Evolutionary conservation across 176 grass and related monocot species (phyloP).

Genomic region (Luzula sylvatica): DNA sequence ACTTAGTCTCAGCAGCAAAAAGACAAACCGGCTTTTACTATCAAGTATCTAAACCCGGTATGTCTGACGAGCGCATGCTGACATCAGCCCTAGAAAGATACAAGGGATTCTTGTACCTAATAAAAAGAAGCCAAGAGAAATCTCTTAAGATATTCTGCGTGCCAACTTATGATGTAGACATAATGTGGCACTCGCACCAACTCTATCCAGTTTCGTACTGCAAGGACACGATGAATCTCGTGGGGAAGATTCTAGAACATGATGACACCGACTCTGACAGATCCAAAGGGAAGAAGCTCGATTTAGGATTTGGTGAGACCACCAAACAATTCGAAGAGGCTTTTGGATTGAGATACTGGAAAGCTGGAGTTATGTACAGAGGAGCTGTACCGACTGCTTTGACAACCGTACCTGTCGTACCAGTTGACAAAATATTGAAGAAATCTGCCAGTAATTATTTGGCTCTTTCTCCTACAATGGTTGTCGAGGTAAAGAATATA

Average conservation of each 20-base stretch:
- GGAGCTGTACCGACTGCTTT: constrained; percentile 58
- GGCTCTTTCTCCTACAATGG: constrained; percentile 20
- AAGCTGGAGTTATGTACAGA: constrained; percentile 62
- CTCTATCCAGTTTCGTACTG: constrained; percentile 57
- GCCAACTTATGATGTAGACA: constrained; percentile 73
- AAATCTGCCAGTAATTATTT: constrained; percentile 23
- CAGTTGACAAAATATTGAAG: background rate
- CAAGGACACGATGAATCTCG: constrained; percentile 52
- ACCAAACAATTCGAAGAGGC: constrained; percentile 51
- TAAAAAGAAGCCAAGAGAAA: constrained; percentile 60
- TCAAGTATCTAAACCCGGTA: constrained; percentile 60
- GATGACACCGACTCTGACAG: constrained; percentile 66
- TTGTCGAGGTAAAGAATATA: constrained; percentile 40
- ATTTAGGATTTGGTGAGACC: constrained; percentile 52
- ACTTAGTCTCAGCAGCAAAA: constrained; percentile 66
- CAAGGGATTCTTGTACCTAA: constrained; percentile 74
- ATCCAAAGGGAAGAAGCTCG: constrained; percentile 48
- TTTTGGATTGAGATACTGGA: constrained; percentile 74
- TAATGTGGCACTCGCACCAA: constrained; percentile 89
- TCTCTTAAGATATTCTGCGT: constrained; percentile 53
- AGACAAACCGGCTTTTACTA: constrained; percentile 76
- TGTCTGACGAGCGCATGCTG: constrained; percentile 43
- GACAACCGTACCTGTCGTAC: constrained; percentile 26
- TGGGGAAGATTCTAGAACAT: constrained; percentile 71
- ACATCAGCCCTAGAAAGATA: constrained; percentile 66